These are phyloP conservation scores for Xylariomycetidae sp. DNA, from an alignment of 2,329 filamentous ascomycete genomes.

Conservation along the genomic window DNA sequence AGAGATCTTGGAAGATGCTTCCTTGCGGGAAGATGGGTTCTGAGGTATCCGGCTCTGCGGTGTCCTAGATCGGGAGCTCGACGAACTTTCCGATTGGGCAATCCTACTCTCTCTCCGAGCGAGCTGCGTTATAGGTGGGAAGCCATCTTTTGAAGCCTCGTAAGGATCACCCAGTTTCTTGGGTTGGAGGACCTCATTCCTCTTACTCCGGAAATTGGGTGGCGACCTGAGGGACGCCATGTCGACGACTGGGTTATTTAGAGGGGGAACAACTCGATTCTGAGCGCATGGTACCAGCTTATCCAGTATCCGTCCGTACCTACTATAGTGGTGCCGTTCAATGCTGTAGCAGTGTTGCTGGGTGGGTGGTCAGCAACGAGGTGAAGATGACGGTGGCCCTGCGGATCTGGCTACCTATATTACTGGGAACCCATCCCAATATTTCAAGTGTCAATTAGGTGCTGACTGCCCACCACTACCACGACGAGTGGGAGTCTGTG, in stretches of 20 bases:
- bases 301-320: no score
- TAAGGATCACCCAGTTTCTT: no score
- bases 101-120: constrained; percentile 23
- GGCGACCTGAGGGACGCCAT: constrained; percentile 29
- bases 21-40: constrained; percentile 23
- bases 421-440: constrained; percentile 5
- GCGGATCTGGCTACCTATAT: no score
- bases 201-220: constrained; percentile 19
- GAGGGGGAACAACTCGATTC: constrained; percentile 9
- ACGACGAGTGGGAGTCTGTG: background rate
- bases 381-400: no score
- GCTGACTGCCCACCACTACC: constrained; percentile 11
- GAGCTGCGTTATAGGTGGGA: constrained; percentile 15
- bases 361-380: constrained; percentile 11
- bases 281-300: constrained; percentile 20
- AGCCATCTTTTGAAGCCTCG: background rate
- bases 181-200: no score
- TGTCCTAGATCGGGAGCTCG: constrained; percentile 19
- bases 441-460: constrained; percentile 14
- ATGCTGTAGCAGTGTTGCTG: no score
- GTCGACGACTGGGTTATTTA: constrained; percentile 16
- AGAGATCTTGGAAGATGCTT: constrained; percentile 9
- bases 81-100: constrained; percentile 8
- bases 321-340: no score
- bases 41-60: constrained; percentile 34